Evolutionary conservation across 2,329 filamentous ascomycete genomes (phyloP).

Genomic region (Gyromitra esculenta): DNA sequence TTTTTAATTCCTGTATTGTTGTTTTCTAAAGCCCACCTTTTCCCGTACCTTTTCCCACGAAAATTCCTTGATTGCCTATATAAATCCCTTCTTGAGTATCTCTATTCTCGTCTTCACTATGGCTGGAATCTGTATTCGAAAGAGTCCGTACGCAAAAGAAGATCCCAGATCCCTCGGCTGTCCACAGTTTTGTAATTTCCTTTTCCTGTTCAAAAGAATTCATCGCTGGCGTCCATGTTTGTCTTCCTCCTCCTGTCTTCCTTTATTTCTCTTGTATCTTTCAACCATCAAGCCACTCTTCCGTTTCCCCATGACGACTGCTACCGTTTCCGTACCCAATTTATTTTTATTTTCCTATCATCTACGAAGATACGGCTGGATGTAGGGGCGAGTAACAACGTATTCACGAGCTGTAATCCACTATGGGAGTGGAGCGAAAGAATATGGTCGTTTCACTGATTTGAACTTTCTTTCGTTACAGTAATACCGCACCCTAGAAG

Average conservation of each 20-base stretch:
- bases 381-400: neutral
- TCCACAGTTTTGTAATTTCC: constrained; percentile 29
- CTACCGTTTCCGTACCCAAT: neutral
- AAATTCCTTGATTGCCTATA: constrained; percentile 39
- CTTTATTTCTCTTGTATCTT: constrained; percentile 2
- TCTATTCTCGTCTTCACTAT: constrained; percentile 32
- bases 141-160: constrained; percentile 15
- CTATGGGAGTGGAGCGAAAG: too few relatives aligned
- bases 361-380: neutral
- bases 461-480: too few relatives aligned
- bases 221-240: constrained; percentile 33
- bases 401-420: too few relatives aligned
- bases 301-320: neutral
- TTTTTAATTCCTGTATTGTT: constrained; percentile 52
- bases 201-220: constrained; percentile 19
- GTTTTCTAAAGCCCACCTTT: constrained; percentile 47
- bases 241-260: neutral
- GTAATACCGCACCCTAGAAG: too few relatives aligned
- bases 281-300: neutral
- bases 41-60: constrained; percentile 36
- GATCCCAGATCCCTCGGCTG: constrained; percentile 8
- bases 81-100: constrained; percentile 39
- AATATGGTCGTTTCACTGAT: too few relatives aligned
- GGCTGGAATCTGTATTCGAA: constrained; percentile 23
- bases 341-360: neutral